phyloP scores from a whole-genome alignment of 2,329 filamentous ascomycete genomes.

The Diaporthe eres region DNA sequence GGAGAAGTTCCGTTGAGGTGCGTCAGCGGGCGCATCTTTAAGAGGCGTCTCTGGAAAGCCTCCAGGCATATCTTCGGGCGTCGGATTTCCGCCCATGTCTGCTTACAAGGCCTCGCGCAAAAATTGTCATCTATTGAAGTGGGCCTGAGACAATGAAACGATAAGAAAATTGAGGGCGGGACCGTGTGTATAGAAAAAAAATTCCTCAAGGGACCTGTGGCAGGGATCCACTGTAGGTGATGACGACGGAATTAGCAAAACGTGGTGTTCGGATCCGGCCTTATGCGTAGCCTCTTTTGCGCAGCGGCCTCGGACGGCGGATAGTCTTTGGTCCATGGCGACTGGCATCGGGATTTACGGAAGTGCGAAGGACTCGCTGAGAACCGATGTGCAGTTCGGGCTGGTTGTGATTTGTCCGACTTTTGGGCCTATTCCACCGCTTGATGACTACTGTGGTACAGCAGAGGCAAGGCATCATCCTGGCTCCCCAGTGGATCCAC shows the following conservation, averaged over 20 bases:
- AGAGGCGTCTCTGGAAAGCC: slow-evolving; percentile 31
- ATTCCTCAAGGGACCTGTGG: not conserved
- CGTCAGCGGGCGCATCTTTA: not conserved
- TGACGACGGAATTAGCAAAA: slow-evolving; percentile 33
- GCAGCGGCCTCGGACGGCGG: slow-evolving; percentile 12
- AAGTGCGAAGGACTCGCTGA: not conserved
- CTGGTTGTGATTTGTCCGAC: slow-evolving; percentile 13
- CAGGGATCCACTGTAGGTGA: not conserved
- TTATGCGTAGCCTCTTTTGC: not conserved
- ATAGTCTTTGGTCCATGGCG: slow-evolving; percentile 16
- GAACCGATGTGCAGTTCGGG: not conserved
- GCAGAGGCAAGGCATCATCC: not conserved
- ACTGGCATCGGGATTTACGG: slow-evolving; percentile 9
- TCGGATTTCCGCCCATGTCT: slow-evolving; percentile 11
- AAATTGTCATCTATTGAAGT: not conserved
- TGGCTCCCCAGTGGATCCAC: not conserved
- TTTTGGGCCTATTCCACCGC: slow-evolving; percentile 12
- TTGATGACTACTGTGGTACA: not conserved
- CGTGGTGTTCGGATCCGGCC: slow-evolving; percentile 12
- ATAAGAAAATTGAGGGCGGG: not conserved
- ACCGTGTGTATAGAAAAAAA: not conserved
- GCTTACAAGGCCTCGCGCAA: not conserved
- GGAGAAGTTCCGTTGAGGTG: not conserved
- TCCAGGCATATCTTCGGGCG: slow-evolving; percentile 19
- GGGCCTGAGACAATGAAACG: not conserved